Evolutionary conservation across 805 yeast genomes (phyloP), one percentile per base, ranked within the genome.

Genomic region (Saturnispora hagleri): DNA sequence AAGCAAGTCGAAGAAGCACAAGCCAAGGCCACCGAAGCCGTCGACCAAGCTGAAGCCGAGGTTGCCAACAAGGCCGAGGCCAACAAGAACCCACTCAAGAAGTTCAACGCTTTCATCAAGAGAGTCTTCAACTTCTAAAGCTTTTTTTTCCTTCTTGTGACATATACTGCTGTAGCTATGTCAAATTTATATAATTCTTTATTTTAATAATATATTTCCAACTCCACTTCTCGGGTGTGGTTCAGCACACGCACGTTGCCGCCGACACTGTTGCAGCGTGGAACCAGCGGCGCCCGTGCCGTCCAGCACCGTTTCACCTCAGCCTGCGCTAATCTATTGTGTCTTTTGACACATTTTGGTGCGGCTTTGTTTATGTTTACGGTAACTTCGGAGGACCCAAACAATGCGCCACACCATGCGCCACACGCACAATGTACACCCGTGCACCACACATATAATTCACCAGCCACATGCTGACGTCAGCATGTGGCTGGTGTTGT

Each of bases 71-170:
- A 31, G 34, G 34, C 31, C 18, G 31, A 43, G n/a, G 51, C 46
- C 41, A 28, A 48, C 31, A 49, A 49, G 15, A 28, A 34, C 27
- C 55, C 55, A 41, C 35, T 56, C 7, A 66, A 66, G 62, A 67
- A 63, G 57, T 55, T 61, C 50, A 36, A 59, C 17, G 55, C 61
- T 43, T 66, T 63, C 59, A 47, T 67, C 46, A 67, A 65, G 62
- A 62, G 60, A 51, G 45, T 55, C 34, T 56, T 55, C 48, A 45
- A 54, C 45, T 55, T 57, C 27, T 24, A 10, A 28, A 9, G 26
- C 43, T 9, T 34, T 27, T 18, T 46, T 33, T 46, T 10, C 40
- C 22, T 42, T 43, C 43, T 51, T 41, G 33, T 34, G 9, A 26
- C 9, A 26, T 26, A 26, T 26, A 7, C 28, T 26, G 5, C 28